These are phyloP conservation scores for Scleromitrula shiraiana DNA, from an alignment of 2,329 filamentous ascomycete genomes.

Conservation along the genomic window DNA sequence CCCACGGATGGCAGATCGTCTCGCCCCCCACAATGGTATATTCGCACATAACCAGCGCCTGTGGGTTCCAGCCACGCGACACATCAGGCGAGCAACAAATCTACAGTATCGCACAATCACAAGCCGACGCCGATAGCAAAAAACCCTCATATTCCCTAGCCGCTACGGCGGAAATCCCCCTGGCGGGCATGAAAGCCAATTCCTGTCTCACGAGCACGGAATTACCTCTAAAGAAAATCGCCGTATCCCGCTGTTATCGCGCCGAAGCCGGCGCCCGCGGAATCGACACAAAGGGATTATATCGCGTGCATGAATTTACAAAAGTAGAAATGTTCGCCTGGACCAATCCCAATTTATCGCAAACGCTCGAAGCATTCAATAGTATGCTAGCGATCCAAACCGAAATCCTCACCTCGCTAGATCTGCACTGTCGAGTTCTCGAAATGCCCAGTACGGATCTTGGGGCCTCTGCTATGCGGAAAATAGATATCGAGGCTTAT, in stretches of 20 bases:
- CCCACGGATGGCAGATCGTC: slow-evolving; percentile 70
- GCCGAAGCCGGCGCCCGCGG: slow-evolving; percentile 90
- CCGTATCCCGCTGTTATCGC: slow-evolving; percentile 85
- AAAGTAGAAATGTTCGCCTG: slow-evolving; percentile 98
- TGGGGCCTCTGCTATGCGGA: slow-evolving; percentile 78
- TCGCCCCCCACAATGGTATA: slow-evolving; percentile 88
- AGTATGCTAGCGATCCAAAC: slow-evolving; percentile 85
- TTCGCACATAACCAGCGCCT: slow-evolving; percentile 79
- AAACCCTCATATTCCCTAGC: slow-evolving; percentile 69
- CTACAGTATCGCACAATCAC: slow-evolving; percentile 65
- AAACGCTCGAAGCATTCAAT: slow-evolving; percentile 57
- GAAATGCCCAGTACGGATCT: slow-evolving; percentile 89
- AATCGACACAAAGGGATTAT: slow-evolving; percentile 85
- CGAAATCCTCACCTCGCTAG: slow-evolving; percentile 69
- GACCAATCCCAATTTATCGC: slow-evolving; percentile 52
- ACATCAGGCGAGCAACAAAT: slow-evolving; percentile 87
- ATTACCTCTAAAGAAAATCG: slow-evolving; percentile 65
- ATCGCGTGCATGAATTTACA: slow-evolving; percentile 96
- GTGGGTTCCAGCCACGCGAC: slow-evolving; percentile 91
- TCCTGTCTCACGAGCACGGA: slow-evolving; percentile 57
- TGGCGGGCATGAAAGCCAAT: slow-evolving; percentile 83
- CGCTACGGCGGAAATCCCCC: slow-evolving; percentile 88
- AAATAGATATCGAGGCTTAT: slow-evolving; percentile 88
- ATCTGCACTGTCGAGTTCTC: slow-evolving; percentile 77
- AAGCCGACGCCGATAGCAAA: slow-evolving; percentile 47